phyloP scores from a whole-genome alignment of 2,329 filamentous ascomycete genomes.

The Nothophaeocryptopus gaeumannii region DNA sequence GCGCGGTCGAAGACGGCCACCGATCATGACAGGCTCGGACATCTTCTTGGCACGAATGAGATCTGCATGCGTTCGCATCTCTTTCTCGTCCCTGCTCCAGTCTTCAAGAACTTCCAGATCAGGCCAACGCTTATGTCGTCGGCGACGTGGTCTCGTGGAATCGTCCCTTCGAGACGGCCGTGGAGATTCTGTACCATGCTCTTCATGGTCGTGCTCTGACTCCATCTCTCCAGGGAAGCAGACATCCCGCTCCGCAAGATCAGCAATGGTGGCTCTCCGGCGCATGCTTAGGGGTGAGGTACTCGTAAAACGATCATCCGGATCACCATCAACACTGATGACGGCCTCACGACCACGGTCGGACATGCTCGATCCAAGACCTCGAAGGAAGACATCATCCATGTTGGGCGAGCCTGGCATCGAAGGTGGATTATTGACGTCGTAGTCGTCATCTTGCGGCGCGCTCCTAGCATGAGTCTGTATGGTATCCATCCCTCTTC shows the following conservation, averaged over 20 bases:
- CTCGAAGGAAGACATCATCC: conserved; percentile 66
- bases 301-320: conserved; percentile 30
- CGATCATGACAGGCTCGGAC: conserved; percentile 87
- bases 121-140: conserved; percentile 72
- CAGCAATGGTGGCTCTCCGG: conserved; percentile 52
- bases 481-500: conserved; percentile 12
- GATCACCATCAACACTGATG: conserved; percentile 49
- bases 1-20: conserved; percentile 79
- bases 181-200: conserved; percentile 26
- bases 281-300: conserved; percentile 41
- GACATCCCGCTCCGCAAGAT: conserved; percentile 78
- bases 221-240: conserved; percentile 76
- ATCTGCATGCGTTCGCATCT: conserved; percentile 67
- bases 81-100: conserved; percentile 88
- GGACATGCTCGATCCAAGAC: conserved; percentile 51
- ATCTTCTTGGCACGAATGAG: conserved; percentile 85
- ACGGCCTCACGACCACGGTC: conserved; percentile 46
- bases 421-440: conserved; percentile 65
- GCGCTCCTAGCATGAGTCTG: conserved; percentile 14
- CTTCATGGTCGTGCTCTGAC: conserved; percentile 53
- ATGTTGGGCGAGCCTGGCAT: conserved; percentile 58
- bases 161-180: conserved; percentile 9
- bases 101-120: conserved; percentile 80
- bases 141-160: conserved; percentile 48
- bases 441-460: conserved; percentile 35